Evolutionary conservation across 495 filamentous ascomycete genomes (phyloP).

Genomic region (Daldinia vernicosa): DNA sequence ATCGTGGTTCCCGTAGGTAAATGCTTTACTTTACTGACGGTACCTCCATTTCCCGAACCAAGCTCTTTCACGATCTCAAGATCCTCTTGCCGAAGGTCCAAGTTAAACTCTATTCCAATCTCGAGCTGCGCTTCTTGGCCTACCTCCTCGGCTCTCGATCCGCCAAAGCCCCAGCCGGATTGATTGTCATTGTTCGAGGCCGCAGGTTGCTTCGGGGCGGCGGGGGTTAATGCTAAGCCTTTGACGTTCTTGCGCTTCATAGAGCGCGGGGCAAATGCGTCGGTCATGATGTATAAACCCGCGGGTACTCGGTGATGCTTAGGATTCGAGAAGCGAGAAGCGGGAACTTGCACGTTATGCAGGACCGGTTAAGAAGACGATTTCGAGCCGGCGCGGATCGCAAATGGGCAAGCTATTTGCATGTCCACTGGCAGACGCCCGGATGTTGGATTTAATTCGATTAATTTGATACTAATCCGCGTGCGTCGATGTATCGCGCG

Average conservation of each 20-base stretch:
- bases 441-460: constrained; percentile 1
- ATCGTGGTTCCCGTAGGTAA: constrained; percentile 93
- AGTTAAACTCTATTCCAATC: constrained; percentile 94
- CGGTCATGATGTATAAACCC: constrained; percentile 69
- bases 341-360: constrained; percentile 14
- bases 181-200: constrained; percentile 59
- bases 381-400: constrained; percentile 20
- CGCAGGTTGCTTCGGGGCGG: constrained; percentile 63
- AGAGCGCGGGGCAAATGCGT: constrained; percentile 85
- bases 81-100: constrained; percentile 92
- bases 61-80: constrained; percentile 92
- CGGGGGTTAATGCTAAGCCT: constrained; percentile 82
- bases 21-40: constrained; percentile 97
- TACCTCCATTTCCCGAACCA: constrained; percentile 94
- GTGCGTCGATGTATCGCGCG: constrained; percentile 26
- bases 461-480: no score
- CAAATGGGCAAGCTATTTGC: constrained; percentile 19
- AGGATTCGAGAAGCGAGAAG: constrained; percentile 3
- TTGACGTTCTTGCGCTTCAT: constrained; percentile 99
- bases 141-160: constrained; percentile 62
- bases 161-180: constrained; percentile 63
- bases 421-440: constrained; percentile 27
- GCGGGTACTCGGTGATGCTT: constrained; percentile 5
- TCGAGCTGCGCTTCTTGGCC: constrained; percentile 78
- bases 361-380: constrained; percentile 9